Percentiles rank a stretch among this genome's conserved stretches.
These are phyloP conservation scores for Beverwykella pulmonaria DNA, from an alignment of 495 filamentous ascomycete genomes.

Conservation along the genomic window DNA sequence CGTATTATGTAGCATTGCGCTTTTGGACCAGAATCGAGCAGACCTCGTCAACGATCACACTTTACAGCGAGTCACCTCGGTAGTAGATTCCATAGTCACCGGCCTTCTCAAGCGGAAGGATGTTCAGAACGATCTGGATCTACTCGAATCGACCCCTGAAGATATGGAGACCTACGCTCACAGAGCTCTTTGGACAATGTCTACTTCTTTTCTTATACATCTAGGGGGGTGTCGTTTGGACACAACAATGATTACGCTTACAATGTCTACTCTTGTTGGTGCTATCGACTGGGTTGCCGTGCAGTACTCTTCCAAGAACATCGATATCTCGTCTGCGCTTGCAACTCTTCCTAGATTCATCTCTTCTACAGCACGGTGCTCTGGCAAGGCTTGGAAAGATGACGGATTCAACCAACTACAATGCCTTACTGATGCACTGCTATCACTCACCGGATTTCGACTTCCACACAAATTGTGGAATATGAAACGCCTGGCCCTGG, in stretches of 20 bases:
- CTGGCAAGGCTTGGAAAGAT: conserved; percentile 24
- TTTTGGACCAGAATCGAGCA: neutral
- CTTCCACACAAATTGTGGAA: conserved; percentile 28
- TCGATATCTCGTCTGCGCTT: conserved; percentile 1
- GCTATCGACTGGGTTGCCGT: conserved; percentile 13
- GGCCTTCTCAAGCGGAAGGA: conserved; percentile 11
- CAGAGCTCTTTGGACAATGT: conserved; percentile 25
- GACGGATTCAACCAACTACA: conserved; percentile 35
- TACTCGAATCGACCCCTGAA: conserved; percentile 11
- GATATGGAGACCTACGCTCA: conserved; percentile 16
- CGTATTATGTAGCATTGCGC: conserved; percentile 24
- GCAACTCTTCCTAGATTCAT: conserved; percentile 28
- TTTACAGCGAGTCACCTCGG: conserved; percentile 14
- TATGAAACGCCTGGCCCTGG: conserved; percentile 30
- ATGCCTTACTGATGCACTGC: conserved; percentile 11
- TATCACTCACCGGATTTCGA: neutral
- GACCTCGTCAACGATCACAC: neutral
- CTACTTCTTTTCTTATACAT: conserved; percentile 20
- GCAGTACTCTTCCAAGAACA: conserved; percentile 6
- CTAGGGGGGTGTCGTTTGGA: conserved; percentile 20
- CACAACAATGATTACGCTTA: conserved; percentile 1
- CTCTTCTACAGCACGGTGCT: conserved; percentile 21
- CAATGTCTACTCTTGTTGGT: neutral
- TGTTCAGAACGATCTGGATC: conserved; percentile 13
- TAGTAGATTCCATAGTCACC: conserved; percentile 26